These are phyloP conservation scores for Calonectria montana DNA, from an alignment of 2,329 filamentous ascomycete genomes.

Conservation along the genomic window DNA sequence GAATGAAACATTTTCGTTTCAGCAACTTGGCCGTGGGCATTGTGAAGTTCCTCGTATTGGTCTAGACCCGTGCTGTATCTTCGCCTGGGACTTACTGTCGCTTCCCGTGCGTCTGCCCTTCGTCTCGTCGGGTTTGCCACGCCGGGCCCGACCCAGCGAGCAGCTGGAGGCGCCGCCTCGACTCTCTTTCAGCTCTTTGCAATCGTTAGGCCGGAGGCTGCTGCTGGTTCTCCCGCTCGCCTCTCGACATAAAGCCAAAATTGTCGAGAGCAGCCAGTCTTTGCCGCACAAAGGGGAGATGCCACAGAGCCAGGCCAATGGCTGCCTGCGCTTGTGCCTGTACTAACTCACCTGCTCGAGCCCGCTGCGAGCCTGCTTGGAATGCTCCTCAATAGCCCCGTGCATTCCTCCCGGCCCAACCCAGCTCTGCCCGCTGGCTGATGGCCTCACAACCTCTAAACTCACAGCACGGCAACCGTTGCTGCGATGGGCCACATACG, in stretches of 20 bases:
- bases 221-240: neutral
- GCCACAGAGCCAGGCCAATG: conserved; percentile 1
- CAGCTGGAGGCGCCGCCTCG: conserved; percentile 2
- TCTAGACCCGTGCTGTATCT: neutral
- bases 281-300: neutral
- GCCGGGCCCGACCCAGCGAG: conserved; percentile 1
- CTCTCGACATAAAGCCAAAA: neutral
- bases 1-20: conserved; percentile 12
- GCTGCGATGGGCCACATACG: conserved; percentile 38
- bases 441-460: neutral
- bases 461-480: conserved; percentile 36
- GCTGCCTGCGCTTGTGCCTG: neutral
- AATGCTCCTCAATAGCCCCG: conserved; percentile 44
- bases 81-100: neutral
- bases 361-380: conserved; percentile 31
- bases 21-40: neutral
- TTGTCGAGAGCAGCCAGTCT: neutral
- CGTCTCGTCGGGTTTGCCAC: conserved; percentile 11
- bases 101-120: neutral
- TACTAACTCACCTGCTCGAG: conserved; percentile 1
- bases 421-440: conserved; percentile 21
- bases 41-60: neutral
- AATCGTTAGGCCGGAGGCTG: neutral
- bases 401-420: conserved; percentile 43
- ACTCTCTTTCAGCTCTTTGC: conserved; percentile 6